phyloP scores from a whole-genome alignment of 176 grass and related monocot genomes.

The Areca catechu region DNA sequence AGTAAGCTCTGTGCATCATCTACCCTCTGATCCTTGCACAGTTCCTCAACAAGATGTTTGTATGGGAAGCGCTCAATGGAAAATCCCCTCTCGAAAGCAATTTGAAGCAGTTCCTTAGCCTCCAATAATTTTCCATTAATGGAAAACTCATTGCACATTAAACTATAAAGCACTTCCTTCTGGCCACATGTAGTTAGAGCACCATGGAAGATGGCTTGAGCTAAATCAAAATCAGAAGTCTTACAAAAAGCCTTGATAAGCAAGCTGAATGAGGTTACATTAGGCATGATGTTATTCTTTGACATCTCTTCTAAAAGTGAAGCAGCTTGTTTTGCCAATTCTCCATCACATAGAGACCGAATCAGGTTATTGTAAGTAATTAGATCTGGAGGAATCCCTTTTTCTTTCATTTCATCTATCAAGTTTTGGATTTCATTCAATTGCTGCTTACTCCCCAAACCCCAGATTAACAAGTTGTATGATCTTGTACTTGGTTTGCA shows the following conservation, averaged over 20 bases:
- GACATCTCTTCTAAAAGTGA: conserved; percentile 87
- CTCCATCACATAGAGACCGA: conserved; percentile 47
- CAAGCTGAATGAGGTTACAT: conserved; percentile 64
- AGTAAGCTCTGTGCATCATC: conserved; percentile 44
- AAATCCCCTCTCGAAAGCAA: conserved; percentile 51
- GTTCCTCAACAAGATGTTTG: conserved; percentile 51
- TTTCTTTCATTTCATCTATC: conserved; percentile 75
- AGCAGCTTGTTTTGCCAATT: conserved; percentile 51
- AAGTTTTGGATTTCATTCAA: conserved; percentile 70
- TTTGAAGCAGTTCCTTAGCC: conserved; percentile 59
- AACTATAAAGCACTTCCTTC: conserved; percentile 61
- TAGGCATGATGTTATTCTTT: conserved; percentile 68
- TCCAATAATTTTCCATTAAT: conserved; percentile 49
- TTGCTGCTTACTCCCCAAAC: conserved; percentile 55
- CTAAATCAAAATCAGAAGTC: conserved; percentile 50
- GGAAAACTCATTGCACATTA: conserved; percentile 66
- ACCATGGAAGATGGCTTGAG: conserved; percentile 55
- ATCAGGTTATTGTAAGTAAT: conserved; percentile 84
- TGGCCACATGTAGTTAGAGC: conserved; percentile 72
- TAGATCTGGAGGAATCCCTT: conserved; percentile 52
- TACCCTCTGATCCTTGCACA: conserved; percentile 52
- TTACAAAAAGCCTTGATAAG: conserved; percentile 74
- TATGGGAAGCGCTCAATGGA: conserved; percentile 74
- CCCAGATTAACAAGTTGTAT: conserved; percentile 87
- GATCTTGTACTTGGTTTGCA: conserved; percentile 73